Evolutionary conservation across 2,329 filamentous ascomycete genomes (phyloP).

Genomic region (Epichloe festucae): DNA sequence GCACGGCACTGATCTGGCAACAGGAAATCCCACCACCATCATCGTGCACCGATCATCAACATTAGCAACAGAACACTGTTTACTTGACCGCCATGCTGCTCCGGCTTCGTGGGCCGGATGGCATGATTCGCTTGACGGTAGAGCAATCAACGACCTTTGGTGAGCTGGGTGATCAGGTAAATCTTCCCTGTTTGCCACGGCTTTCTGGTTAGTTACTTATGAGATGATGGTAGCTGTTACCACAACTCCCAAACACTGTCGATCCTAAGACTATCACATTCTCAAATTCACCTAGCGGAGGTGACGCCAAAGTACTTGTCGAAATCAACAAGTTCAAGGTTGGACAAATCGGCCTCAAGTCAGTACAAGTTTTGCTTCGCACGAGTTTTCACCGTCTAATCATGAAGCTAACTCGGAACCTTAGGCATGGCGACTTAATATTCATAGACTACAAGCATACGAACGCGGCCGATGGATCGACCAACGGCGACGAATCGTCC

Average conservation of each 20-base stretch:
- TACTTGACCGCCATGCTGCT: constrained; percentile 51
- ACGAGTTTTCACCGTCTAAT: constrained; percentile 10
- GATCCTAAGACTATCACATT: constrained; percentile 46
- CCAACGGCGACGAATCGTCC: constrained; percentile 25
- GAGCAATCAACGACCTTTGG: constrained; percentile 62
- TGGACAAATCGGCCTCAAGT: constrained; percentile 48
- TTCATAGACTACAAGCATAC: constrained; percentile 68
- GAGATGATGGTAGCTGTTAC: constrained; percentile 33
- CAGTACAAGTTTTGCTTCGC: constrained; percentile 3
- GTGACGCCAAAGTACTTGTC: constrained; percentile 43
- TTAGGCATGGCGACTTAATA: constrained; percentile 79
- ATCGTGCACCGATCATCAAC: not conserved
- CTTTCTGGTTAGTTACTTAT: not conserved
- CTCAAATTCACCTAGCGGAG: constrained; percentile 46
- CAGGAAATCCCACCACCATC: not conserved
- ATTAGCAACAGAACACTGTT: constrained; percentile 7
- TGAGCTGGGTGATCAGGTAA: constrained; percentile 41
- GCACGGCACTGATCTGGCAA: not conserved
- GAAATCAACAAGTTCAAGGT: constrained; percentile 46
- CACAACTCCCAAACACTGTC: constrained; percentile 48
- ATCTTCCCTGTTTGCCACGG: not conserved
- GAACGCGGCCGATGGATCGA: constrained; percentile 23
- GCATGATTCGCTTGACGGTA: constrained; percentile 76
- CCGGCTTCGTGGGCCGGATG: constrained; percentile 80
- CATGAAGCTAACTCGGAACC: not conserved